phyloP scores from a whole-genome alignment of 768 basidiomycete species.

The Podaxis carcinomalis region DNA sequence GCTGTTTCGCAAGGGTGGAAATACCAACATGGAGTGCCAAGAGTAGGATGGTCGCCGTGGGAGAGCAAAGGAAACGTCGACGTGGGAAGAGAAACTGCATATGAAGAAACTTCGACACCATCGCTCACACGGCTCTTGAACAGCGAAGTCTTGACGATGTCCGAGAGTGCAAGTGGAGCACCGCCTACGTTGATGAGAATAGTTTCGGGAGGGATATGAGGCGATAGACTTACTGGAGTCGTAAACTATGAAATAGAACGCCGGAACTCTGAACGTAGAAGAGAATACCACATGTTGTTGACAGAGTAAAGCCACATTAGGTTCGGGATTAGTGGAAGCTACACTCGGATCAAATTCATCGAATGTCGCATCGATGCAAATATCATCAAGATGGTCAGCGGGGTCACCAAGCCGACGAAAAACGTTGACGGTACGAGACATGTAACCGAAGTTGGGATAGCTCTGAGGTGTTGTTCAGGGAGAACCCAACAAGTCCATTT shows the following conservation, averaged over 20 bases:
- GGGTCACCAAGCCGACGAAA: not conserved
- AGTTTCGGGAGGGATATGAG: conserved; percentile 12
- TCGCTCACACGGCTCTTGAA: conserved; percentile 48
- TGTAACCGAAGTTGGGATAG: conserved; percentile 39
- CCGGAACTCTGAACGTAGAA: conserved; percentile 74
- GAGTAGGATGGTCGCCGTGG: conserved; percentile 82
- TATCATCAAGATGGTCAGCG: conserved; percentile 8
- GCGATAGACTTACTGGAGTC: conserved; percentile 54
- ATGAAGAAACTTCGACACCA: conserved; percentile 42
- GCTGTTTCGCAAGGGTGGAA: conserved; percentile 84
- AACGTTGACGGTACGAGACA: conserved; percentile 30
- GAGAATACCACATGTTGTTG: conserved; percentile 74
- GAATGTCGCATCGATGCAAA: conserved; percentile 14
- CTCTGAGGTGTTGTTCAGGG: conserved; percentile 23
- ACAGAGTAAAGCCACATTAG: conserved; percentile 35
- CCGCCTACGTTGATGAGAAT: conserved; percentile 45
- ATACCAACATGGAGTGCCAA: conserved; percentile 76
- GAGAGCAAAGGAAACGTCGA: conserved; percentile 74
- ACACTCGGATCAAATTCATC: conserved; percentile 39
- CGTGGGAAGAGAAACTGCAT: conserved; percentile 45
- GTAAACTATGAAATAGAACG: conserved; percentile 76
- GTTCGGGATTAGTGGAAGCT: conserved; percentile 10
- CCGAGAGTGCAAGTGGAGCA: conserved; percentile 49
- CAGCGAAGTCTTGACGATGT: conserved; percentile 53
- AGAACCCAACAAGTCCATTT: not conserved